phyloP scores from a whole-genome alignment of 2,329 filamentous ascomycete species.

The Leptographium wingfieldii region DNA sequence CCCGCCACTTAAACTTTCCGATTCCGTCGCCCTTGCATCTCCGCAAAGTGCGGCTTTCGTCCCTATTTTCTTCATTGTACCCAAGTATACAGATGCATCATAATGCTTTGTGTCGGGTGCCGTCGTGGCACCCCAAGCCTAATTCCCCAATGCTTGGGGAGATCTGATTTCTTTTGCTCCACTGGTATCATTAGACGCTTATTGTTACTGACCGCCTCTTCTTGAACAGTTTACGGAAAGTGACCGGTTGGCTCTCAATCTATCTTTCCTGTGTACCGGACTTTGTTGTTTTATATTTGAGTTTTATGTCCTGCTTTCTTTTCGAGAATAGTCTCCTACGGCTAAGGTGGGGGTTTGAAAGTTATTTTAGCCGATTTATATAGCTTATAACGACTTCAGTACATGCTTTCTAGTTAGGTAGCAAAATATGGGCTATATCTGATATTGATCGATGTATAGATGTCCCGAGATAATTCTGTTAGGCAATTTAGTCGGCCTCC shows the following conservation, averaged over 20 bases:
- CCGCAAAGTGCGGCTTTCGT: neutral
- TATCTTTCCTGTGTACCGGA: neutral
- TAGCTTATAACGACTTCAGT: neutral
- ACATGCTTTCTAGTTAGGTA: neutral
- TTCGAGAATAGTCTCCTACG: neutral
- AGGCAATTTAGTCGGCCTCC: no score
- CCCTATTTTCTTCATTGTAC: neutral
- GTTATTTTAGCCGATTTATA: neutral
- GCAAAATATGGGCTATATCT: no score
- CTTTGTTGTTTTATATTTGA: neutral
- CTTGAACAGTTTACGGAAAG: slow-evolving; percentile 1
- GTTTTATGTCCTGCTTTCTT: neutral
- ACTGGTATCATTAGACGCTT: neutral
- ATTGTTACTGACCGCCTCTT: slow-evolving; percentile 4
- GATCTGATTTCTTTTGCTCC: neutral
- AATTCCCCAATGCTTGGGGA: neutral
- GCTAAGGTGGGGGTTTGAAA: neutral
- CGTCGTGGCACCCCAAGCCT: neutral
- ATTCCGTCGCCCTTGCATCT: neutral
- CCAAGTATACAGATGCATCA: neutral
- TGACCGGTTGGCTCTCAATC: neutral
- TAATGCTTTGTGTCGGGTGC: neutral
- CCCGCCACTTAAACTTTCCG: neutral
- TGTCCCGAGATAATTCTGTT: no score
- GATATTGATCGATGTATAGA: no score